Base-by-base conservation (phyloP, 2,329 filamentous ascomycete species). In the Pseudogymnoascus sp. region DNA sequence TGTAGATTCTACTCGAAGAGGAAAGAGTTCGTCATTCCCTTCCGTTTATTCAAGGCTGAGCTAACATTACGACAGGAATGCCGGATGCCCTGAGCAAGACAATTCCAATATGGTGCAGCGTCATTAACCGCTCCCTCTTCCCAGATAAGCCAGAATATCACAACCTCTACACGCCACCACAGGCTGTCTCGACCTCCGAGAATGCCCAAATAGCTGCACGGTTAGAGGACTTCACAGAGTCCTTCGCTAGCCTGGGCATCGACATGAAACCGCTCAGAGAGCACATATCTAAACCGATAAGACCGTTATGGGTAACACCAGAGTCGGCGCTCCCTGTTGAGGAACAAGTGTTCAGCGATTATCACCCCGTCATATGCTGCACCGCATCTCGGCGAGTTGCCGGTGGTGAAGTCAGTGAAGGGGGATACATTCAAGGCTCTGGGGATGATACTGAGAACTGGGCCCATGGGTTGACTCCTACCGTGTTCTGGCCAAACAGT, bases 381-480 rank as follows among this genome's bases (percentile, higher is more conserved):
- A 97, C 92, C 0, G 89, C 91, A 11, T 96, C 91, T 1, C 83
- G 87, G 34, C 82, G 89, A 14, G 86, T 92, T 0, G 77, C 78
- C 1, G 89, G 86, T 11, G 85, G 84, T 2, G 90, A 93, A 73
- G 79, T 84, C 68, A 84, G 84, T 28, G 86, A 89, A 71, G 84
- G 83, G 2, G 87, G 87, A 5, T 99, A 99, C 72, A 89, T 99
- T 64, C 95, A 97, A 76, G 95, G 95, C 60, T 93, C 93, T 0
- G 95, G 89, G 1, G 95, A 99, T 74, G 95, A 99, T 73, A 91
- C 89, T 11, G 95, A 99, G 78, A 91, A 90, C 69, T 99, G 95
- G 95, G 89, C 92, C 1, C 78, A 84, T 62, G 91, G 91, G 0
- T 82, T 97, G 14, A 95, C 90, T 0, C 85, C 93, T 0, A 73